A percentile compares a stretch with the other conserved stretches of the same genome.
These are phyloP conservation scores for Ophiosphaerella korrae DNA, from an alignment of 2,329 filamentous ascomycete species.

Conservation along the genomic window DNA sequence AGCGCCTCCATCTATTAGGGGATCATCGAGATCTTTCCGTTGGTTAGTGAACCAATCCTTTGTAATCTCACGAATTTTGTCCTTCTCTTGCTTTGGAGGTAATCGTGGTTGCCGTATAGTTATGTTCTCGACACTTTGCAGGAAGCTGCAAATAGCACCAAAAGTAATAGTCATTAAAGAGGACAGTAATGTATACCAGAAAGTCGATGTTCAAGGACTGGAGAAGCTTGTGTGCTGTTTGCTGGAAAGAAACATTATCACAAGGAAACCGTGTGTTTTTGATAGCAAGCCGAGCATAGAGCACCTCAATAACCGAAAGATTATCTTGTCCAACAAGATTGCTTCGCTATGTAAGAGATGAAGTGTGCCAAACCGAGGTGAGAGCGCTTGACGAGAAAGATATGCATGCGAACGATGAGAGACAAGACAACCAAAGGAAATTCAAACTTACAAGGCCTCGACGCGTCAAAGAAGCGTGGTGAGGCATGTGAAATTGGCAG, in stretches of 20 bases:
- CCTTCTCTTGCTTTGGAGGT: constrained; percentile 37
- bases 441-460: background rate
- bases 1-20: constrained; percentile 64
- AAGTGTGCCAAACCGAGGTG: background rate
- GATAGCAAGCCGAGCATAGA: no score
- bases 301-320: background rate
- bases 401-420: no score
- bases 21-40: constrained; percentile 61
- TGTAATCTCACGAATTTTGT: constrained; percentile 49
- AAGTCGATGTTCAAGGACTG: background rate
- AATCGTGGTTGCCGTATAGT: constrained; percentile 49
- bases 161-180: constrained; percentile 68
- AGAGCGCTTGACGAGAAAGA: background rate
- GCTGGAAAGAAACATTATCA: background rate
- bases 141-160: constrained; percentile 71
- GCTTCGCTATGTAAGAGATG: no score
- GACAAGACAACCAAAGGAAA: background rate
- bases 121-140: constrained; percentile 68
- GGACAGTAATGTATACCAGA: background rate
- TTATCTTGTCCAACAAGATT: background rate
- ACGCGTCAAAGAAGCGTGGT: constrained; percentile 11
- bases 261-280: background rate
- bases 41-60: constrained; percentile 72
- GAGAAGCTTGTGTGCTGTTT: background rate
- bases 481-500: constrained; percentile 12